Conservation (phyloP, 495 filamentous ascomycete genomes). For the Aspergillus affinis region DNA sequence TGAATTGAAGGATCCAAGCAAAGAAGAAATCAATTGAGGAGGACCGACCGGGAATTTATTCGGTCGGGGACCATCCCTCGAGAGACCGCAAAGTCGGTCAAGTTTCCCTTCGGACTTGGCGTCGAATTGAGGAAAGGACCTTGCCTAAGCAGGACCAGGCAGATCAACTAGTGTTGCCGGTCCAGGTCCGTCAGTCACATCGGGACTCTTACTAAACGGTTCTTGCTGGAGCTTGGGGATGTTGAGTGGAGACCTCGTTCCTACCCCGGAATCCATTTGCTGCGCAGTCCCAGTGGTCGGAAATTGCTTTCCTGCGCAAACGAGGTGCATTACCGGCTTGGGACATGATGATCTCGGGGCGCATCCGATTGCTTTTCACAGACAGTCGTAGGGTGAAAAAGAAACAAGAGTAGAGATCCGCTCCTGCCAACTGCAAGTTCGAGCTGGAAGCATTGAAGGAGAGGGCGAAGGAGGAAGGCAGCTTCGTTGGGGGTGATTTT, state of each 20-base stretch:
- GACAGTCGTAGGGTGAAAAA: background rate
- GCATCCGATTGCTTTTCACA: background rate
- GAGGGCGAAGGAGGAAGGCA: too few species aligned
- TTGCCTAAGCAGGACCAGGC: background rate
- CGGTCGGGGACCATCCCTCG: slow-evolving; percentile 6
- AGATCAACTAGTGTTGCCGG: too few species aligned
- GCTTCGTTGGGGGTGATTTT: background rate
- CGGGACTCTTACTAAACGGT: background rate
- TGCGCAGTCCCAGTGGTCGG: slow-evolving; percentile 11
- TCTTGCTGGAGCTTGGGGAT: background rate
- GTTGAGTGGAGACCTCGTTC: background rate
- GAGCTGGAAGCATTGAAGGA: background rate
- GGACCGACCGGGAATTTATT: slow-evolving; percentile 10
- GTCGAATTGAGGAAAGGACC: slow-evolving; percentile 11
- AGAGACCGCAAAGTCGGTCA: slow-evolving; percentile 16
- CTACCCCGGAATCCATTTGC: slow-evolving; percentile 8
- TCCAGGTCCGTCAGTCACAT: background rate
- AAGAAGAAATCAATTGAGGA: slow-evolving; percentile 3
- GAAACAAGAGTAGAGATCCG: background rate
- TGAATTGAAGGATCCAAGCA: background rate
- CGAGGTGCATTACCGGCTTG: background rate
- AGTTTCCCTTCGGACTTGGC: slow-evolving; percentile 1
- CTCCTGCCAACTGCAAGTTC: background rate
- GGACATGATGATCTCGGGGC: background rate
- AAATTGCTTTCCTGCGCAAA: slow-evolving; percentile 18